phyloP scores from a whole-genome alignment of 2,329 filamentous ascomycete species.

The Colletotrichum abscissum region DNA sequence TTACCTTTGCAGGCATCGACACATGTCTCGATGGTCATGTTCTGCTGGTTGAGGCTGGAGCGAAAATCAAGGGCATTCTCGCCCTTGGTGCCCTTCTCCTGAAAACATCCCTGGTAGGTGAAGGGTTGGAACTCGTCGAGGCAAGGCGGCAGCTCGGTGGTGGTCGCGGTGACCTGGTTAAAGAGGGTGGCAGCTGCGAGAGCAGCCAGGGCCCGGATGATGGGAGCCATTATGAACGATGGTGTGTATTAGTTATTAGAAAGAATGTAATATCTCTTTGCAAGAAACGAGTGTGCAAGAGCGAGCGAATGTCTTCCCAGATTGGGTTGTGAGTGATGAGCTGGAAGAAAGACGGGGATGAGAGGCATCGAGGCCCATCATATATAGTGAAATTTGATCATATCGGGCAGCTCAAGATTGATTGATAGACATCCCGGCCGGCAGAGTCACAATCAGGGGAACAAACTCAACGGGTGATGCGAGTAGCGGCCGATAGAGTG shows the following conservation, averaged over 20 bases:
- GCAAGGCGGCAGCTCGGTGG: constrained; percentile 58
- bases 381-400: constrained; percentile 32
- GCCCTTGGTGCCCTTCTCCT: constrained; percentile 44
- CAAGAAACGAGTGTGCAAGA: constrained; percentile 39
- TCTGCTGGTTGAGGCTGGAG: constrained; percentile 48
- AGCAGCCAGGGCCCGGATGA: constrained; percentile 46
- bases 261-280: constrained; percentile 36
- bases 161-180: constrained; percentile 51
- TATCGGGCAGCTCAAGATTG: constrained; percentile 7
- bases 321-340: constrained; percentile 25
- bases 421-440: background rate
- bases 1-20: constrained; percentile 60
- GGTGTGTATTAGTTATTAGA: constrained; percentile 25
- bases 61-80: constrained; percentile 52
- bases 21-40: constrained; percentile 62
- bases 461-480: background rate
- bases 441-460: constrained; percentile 2
- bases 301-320: constrained; percentile 21
- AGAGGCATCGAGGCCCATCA: constrained; percentile 16
- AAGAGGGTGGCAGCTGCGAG: constrained; percentile 52
- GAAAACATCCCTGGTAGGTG: constrained; percentile 60
- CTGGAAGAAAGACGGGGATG: background rate
- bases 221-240: constrained; percentile 44
- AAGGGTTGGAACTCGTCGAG: constrained; percentile 58
- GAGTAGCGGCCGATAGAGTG: constrained; percentile 14